These are phyloP conservation scores for Nicotiana tabacum DNA, from an alignment of 257 asterid genomes.

Conservation along the genomic window DNA sequence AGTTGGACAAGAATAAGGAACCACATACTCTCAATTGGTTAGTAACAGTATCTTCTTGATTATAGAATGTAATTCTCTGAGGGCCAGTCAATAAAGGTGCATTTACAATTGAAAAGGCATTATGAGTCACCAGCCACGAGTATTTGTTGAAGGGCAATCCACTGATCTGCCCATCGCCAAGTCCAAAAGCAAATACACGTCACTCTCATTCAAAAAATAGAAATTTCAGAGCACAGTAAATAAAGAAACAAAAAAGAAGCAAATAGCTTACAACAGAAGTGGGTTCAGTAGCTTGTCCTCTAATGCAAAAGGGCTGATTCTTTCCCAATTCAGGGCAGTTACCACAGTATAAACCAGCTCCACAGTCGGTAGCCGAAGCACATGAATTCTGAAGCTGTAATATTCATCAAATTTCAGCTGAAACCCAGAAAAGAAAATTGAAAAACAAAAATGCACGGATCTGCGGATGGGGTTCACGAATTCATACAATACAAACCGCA, in stretches of 20 bases:
- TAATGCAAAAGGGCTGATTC: conserved; percentile 67
- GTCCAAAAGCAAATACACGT: background rate
- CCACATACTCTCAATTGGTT: conserved; percentile 75
- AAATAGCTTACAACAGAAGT: conserved; percentile 56
- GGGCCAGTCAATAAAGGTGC: conserved; percentile 74
- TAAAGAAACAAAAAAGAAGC: background rate
- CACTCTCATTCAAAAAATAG: background rate
- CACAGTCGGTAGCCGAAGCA: conserved; percentile 69
- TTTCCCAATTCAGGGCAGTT: conserved; percentile 74
- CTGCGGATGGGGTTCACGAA: conserved; percentile 11
- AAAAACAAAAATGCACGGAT: conserved; percentile 22
- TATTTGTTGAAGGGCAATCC: conserved; percentile 94
- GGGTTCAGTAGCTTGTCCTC: conserved; percentile 79
- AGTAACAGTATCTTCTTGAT: conserved; percentile 90
- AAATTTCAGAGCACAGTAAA: background rate
- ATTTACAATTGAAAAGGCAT: conserved; percentile 85
- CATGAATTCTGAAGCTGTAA: conserved; percentile 73
- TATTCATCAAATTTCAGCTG: conserved; percentile 22
- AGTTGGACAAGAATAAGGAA: background rate
- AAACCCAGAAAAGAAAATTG: conserved; percentile 3
- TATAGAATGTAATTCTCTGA: conserved; percentile 81
- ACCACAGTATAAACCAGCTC: conserved; percentile 79
- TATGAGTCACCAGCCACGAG: conserved; percentile 92
- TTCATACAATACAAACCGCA: background rate
- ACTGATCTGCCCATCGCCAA: conserved; percentile 38